Base-by-base conservation (phyloP, 441 rosid genomes). In the Mallotus repandus region DNA sequence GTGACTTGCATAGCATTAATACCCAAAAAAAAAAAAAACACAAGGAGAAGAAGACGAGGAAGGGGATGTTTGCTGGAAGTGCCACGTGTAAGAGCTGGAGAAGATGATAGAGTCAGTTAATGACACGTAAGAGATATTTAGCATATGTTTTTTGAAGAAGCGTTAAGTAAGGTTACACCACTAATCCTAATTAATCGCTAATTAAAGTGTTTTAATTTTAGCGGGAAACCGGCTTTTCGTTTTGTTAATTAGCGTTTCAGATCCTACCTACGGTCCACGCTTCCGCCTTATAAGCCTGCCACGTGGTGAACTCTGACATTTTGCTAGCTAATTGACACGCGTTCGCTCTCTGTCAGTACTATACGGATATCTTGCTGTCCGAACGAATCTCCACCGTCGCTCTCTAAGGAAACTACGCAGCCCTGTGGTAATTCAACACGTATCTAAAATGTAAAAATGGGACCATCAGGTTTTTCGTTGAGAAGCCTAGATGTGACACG, bases 71-170 rank as follows among this genome's bases (percentile, higher is more conserved):
- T 19, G 45, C 50, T 5, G 41, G 38, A 46, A 29, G 10, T 21
- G 79, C 78, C 89, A 86, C 85, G 86, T 84, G 93, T 78, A 73
- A 43, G 19, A 6, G 29, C 9, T 21, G 63, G 79, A 78, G 81
- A 70, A 73, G 60, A 19, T 46, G 21, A 52, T 22, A 21, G 7
- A 63, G 74, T 9, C 67, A 76, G 82, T 74, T n/a, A 65, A 15
- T 65, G 76, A 83, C 85, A 86, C 84, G 83, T 80, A 76, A 75
- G 46, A 25, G 74, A 77, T 29, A 52, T 32, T 70, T n/a, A 15
- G 66, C 58, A 32, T 56, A 55, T 25, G 29, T 50, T 66, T 64
- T 45, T 60, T 41, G 70, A 38, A 70, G 74, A n/a, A 74, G 72
- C 77, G 79, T 75, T 70, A 81, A 76, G 77, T 66, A 68, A 63